Evolutionary conservation across 208 protist species (phyloP).

Genomic region (Giardia duodenalis): DNA sequence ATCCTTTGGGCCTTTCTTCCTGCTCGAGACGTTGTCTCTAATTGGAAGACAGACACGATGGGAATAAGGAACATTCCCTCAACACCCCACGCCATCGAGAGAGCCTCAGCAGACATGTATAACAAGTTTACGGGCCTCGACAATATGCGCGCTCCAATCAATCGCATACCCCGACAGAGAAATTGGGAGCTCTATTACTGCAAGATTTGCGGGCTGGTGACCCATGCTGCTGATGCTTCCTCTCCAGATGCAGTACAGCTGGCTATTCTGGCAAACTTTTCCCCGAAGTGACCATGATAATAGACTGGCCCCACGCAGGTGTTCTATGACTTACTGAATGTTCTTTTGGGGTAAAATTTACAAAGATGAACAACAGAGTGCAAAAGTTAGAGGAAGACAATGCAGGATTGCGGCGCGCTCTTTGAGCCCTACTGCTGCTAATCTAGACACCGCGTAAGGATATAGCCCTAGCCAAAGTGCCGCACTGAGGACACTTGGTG

Average conservation of each 20-base stretch:
- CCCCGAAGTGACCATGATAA: neutral
- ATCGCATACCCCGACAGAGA: neutral
- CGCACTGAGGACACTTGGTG: no score
- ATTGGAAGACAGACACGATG: neutral
- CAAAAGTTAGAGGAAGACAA: no score
- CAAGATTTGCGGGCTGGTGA: slow-evolving; percentile 1
- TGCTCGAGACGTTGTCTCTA: neutral
- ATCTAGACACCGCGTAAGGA: no score
- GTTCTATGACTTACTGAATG: no score
- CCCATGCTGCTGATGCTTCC: neutral
- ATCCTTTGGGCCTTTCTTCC: neutral
- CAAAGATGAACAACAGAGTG: no score
- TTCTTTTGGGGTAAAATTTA: no score
- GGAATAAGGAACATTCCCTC: neutral
- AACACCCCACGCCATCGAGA: neutral
- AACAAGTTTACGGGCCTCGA: neutral
- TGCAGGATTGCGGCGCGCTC: no score
- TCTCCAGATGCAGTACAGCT: neutral
- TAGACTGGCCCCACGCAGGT: no score
- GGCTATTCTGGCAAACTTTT: neutral
- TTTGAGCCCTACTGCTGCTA: no score
- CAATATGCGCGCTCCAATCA: neutral
- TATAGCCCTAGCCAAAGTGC: no score
- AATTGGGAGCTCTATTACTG: slow-evolving; percentile 4
- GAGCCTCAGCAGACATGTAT: neutral